Base-by-base conservation (phyloP, 441 rosid genomes). In the Viola pubescens region DNA sequence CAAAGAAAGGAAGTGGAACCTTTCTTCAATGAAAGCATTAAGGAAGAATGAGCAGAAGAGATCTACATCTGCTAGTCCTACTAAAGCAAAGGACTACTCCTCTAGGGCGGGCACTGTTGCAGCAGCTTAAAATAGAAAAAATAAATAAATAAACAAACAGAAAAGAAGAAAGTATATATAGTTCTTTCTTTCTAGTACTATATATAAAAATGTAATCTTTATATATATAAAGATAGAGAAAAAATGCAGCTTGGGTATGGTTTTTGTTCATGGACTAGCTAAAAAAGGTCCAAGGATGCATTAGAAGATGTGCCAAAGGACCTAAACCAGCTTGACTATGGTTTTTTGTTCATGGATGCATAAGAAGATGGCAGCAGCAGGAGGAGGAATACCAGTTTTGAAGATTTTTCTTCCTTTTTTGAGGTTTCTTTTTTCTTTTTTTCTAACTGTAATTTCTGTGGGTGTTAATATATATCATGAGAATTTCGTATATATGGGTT, bases 1-100 rank as follows among this genome's bases (percentile, higher is more conserved):
- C 4, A 76, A 75, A 41, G 97, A 83, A 74, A 82, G 73, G 71
- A 81, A 75, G 44, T 75, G 76, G 79, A 85, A 54, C 12, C 62
- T 79, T n/a, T 75, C 84, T 26, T 80, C 91, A 9, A 63, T 75
- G 76, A 81, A 81, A 67, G 79, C 82, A 7, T 40, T 77, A 62
- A 81, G 82, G 60, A 77, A 75, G 39, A 77, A 80, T 48, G 83
- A 81, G 2, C 70, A 77, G 71, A 75, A 54, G 16, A 75, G 61
- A 46, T 77, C 91, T 2, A n/a, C 65, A 14, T 79, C 91, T 0
- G 34, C 34, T 26, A 26, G 34, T 26, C 80, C 86, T 4, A 34
- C 68, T 41, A 70, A 63, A 56, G 58, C 73, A 9, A 74, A 68
- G 54, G 80, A 64, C 41, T 78, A 77, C 69, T 11, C 81, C 12